Conservation (phyloP, 164 flowering plant genomes). For the Magnolia changhungtana region DNA sequence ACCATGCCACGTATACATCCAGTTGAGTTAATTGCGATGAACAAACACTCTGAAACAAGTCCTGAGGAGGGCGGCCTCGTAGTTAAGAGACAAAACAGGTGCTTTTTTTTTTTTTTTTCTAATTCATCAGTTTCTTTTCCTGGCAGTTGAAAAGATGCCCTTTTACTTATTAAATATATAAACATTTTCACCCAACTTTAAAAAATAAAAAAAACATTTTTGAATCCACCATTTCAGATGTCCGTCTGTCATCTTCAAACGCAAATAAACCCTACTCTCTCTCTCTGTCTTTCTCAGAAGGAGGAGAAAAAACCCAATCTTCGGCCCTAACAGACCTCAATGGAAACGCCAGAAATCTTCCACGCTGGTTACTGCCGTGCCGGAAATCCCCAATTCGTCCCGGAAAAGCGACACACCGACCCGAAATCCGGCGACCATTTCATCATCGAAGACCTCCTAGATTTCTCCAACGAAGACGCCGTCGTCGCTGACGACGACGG, state of each 20-base stretch:
- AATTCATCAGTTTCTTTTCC: not conserved
- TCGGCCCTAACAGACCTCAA: slow-evolving; percentile 4
- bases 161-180: not conserved
- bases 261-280: slow-evolving; percentile 46
- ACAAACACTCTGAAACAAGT: not conserved
- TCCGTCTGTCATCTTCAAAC: slow-evolving; percentile 58
- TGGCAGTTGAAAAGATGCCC: slow-evolving; percentile 25
- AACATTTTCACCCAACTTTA: not conserved
- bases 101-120: not conserved
- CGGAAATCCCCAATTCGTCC: slow-evolving; percentile 24
- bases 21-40: not conserved
- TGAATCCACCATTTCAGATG: slow-evolving; percentile 51
- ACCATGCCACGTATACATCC: not conserved
- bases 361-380: slow-evolving; percentile 29
- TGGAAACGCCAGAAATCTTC: slow-evolving; percentile 51
- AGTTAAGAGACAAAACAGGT: slow-evolving; percentile 1
- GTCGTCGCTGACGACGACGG: slow-evolving; percentile 16
- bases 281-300: not conserved
- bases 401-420: slow-evolving; percentile 36
- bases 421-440: slow-evolving; percentile 50
- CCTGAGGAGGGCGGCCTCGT: slow-evolving; percentile 11
- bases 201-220: slow-evolving; percentile 13
- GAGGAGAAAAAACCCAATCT: not conserved
- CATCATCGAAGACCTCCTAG: slow-evolving; percentile 73
- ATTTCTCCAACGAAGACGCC: slow-evolving; percentile 69